Base-by-base conservation (phyloP, 2,329 filamentous ascomycete species). In the Pseudocercospora fuligena region DNA sequence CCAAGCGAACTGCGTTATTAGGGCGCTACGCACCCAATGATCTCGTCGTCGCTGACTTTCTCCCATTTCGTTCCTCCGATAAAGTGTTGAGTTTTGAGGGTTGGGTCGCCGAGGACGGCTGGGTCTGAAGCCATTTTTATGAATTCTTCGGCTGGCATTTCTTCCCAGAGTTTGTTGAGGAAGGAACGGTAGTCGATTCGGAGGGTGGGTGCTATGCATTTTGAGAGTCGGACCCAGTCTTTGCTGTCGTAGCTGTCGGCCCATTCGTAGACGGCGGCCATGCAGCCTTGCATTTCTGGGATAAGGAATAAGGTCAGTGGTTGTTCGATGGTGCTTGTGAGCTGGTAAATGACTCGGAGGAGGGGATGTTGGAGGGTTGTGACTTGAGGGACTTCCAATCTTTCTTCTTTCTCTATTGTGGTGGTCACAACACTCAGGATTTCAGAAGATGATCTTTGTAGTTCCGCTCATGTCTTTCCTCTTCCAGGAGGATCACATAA, bases 111-210 rank as follows among this genome's bases (percentile, higher is more conserved):
- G n/a, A 87, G 83, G 27, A 87, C 84, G 12, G 79, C 75, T 2
- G 80, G 79, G 75, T 83, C 80, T 0, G 84, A 86, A 2, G 83
- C 84, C 83, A 87, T 85, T 56, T 73, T 74, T 31, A 87, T 70
- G 74, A 85, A 87, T 64, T 86, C 82, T 1, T 82, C 82, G 7
- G 85, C 84, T 0, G 85, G 84, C 84, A 87, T 86, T 16, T 79
- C 76, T 67, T 86, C 84, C 85, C 85, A 87, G 61, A 84, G 74
- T 77, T 86, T 84, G 78, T 82, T 79, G 67, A 87, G 79, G 73
- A 87, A 83, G 14, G 77, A 87, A 69, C 77, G 82, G 84, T 93
- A 93, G 82, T 93, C 91, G 73, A 93, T 85, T 84, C 90, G 77
- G 31, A 75, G 69, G 57, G 85, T 88, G 0, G 89, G 88, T 2